Evolutionary conservation across 2,329 filamentous ascomycete genomes (phyloP).

Genomic region (Verticillium klebahnii): DNA sequence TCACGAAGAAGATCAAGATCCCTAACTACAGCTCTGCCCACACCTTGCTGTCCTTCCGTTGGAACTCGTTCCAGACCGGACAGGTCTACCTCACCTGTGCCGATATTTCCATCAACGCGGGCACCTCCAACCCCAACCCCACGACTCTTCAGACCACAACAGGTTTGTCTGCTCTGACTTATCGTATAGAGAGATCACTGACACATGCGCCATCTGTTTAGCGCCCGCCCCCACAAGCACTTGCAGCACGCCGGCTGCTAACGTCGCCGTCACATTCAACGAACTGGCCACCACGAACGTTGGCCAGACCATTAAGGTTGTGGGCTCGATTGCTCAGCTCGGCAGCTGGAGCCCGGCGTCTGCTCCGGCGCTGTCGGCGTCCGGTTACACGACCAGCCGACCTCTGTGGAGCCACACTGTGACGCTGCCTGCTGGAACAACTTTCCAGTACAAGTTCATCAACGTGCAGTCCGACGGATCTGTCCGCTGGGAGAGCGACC

Average conservation of each 20-base stretch:
- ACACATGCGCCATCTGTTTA: background rate
- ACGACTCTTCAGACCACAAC: slow-evolving; percentile 10
- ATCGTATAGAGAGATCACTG: too few species aligned
- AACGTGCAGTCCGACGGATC: slow-evolving; percentile 43
- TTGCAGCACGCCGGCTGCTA: slow-evolving; percentile 20
- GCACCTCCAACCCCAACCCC: slow-evolving; percentile 12
- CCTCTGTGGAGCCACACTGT: slow-evolving; percentile 51
- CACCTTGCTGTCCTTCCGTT: slow-evolving; percentile 46
- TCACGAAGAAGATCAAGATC: slow-evolving; percentile 46
- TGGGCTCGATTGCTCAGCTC: slow-evolving; percentile 35
- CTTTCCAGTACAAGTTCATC: slow-evolving; percentile 59
- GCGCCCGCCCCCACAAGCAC: background rate
- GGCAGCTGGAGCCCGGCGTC: slow-evolving; percentile 28
- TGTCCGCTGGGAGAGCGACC: slow-evolving; percentile 55
- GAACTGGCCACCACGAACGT: slow-evolving; percentile 36
- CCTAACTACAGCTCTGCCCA: slow-evolving; percentile 43
- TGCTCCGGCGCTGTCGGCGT: slow-evolving; percentile 45
- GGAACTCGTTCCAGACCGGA: slow-evolving; percentile 50
- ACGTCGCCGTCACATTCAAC: slow-evolving; percentile 36
- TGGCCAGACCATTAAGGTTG: slow-evolving; percentile 46
- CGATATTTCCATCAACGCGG: slow-evolving; percentile 44
- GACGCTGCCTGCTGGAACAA: slow-evolving; percentile 44
- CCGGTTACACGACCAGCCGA: slow-evolving; percentile 48
- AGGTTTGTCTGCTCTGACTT: slow-evolving; percentile 2
- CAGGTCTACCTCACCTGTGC: slow-evolving; percentile 51